Evolutionary conservation across 768 basidiomycete genomes (phyloP).

Genomic region (Lactifluus echinatus): DNA sequence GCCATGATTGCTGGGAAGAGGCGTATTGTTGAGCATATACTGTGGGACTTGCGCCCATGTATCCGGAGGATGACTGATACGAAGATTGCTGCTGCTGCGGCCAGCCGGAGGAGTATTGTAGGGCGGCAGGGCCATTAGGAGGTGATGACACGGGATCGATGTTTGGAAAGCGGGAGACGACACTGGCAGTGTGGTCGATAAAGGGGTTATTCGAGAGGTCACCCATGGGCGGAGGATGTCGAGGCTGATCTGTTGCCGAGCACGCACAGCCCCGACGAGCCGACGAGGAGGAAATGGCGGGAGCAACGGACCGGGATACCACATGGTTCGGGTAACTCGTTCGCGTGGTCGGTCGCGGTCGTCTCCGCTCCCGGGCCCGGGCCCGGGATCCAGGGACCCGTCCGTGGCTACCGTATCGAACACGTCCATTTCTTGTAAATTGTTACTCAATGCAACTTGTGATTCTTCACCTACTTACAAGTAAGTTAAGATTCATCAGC

Average conservation of each 20-base stretch:
- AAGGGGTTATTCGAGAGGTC: conserved; percentile 61
- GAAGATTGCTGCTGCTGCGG: conserved; percentile 27
- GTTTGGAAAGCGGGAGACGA: conserved; percentile 51
- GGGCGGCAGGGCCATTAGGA: conserved; percentile 16
- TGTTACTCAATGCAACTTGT: too few species aligned
- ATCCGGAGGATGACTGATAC: background rate
- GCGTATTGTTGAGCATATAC: conserved; percentile 21
- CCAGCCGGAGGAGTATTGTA: conserved; percentile 33
- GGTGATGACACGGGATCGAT: conserved; percentile 31
- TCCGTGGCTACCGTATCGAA: too few species aligned
- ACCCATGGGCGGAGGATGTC: conserved; percentile 9
- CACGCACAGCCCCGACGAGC: background rate
- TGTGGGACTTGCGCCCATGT: conserved; percentile 9
- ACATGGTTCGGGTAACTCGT: too few species aligned
- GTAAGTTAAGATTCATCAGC: background rate
- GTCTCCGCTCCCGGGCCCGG: too few species aligned
- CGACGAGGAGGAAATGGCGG: too few species aligned
- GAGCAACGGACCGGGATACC: too few species aligned
- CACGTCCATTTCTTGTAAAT: too few species aligned
- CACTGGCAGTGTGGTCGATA: conserved; percentile 39
- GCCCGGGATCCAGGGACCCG: too few species aligned
- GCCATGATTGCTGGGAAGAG: background rate
- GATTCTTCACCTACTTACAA: background rate
- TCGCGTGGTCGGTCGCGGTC: too few species aligned
- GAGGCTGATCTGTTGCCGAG: background rate